Percentiles rank a stretch among this genome's conserved stretches.
Evolutionary conservation across 2,329 filamentous ascomycete genomes (phyloP).

Genomic region (Scytalidium sp.): DNA sequence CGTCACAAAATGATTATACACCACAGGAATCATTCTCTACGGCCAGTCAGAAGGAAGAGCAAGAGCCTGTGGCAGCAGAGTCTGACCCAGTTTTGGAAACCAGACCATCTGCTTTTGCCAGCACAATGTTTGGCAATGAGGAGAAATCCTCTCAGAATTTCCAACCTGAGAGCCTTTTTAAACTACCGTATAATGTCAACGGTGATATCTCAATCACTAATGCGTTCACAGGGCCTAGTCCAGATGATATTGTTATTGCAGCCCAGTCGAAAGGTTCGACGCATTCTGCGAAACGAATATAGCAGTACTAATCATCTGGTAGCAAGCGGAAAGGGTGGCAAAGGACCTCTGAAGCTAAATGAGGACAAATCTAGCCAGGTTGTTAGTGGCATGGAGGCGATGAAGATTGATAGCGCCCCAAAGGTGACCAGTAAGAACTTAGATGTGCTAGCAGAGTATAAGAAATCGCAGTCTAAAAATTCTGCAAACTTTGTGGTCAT

Average conservation of each 20-base stretch:
- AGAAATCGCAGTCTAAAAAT: conserved; percentile 72
- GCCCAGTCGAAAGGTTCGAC: conserved; percentile 86
- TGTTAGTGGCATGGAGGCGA: conserved; percentile 42
- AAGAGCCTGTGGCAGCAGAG: not conserved
- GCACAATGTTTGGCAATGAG: conserved; percentile 38
- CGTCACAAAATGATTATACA: conserved; percentile 24
- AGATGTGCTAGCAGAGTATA: conserved; percentile 78
- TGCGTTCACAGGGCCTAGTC: conserved; percentile 82
- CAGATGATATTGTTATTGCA: conserved; percentile 83
- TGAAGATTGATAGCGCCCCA: conserved; percentile 50
- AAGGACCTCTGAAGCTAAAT: conserved; percentile 34
- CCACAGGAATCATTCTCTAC: conserved; percentile 10
- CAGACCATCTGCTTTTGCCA: conserved; percentile 35
- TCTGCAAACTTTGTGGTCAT: conserved; percentile 90
- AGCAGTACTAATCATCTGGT: conserved; percentile 34
- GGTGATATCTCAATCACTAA: conserved; percentile 39
- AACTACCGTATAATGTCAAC: conserved; percentile 36
- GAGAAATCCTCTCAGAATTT: conserved; percentile 8
- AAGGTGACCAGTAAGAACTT: conserved; percentile 73
- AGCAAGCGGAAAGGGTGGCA: conserved; percentile 38
- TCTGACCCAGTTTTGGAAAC: conserved; percentile 13
- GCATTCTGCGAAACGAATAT: conserved; percentile 24
- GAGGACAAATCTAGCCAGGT: conserved; percentile 36
- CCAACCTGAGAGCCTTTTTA: conserved; percentile 23
- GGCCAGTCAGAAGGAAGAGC: conserved; percentile 5